These are phyloP conservation scores for Gastrodia elata DNA, from an alignment of 106 monocot genomes.

Conservation along the genomic window DNA sequence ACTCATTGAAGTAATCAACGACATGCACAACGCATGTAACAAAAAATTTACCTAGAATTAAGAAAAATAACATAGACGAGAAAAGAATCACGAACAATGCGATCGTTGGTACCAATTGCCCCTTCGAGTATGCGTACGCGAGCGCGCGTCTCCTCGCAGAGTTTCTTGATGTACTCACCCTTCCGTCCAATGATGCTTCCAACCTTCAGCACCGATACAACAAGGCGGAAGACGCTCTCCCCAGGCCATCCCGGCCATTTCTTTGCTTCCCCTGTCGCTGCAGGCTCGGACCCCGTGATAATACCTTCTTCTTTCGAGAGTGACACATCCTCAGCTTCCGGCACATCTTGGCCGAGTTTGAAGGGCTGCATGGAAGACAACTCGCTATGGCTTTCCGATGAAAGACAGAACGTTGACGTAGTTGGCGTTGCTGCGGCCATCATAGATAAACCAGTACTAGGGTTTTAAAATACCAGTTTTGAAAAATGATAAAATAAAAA, in stretches of 20 bases:
- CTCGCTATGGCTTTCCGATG: neutral
- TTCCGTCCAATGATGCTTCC: constrained; percentile 84
- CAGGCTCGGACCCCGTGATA: neutral
- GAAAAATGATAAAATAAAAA: no score
- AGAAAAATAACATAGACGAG: neutral
- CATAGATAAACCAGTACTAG: no score
- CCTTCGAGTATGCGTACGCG: constrained; percentile 69
- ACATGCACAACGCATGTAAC: neutral
- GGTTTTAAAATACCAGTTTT: no score
- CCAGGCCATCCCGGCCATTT: constrained; percentile 98
- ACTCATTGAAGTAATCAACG: neutral
- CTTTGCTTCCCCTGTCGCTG: constrained; percentile 17
- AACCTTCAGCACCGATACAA: constrained; percentile 68
- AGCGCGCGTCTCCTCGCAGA: constrained; percentile 82
- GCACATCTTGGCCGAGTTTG: neutral
- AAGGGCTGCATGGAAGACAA: neutral
- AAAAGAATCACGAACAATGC: constrained; percentile 45
- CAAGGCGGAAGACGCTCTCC: constrained; percentile 51
- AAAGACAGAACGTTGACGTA: no score
- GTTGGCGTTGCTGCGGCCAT: no score
- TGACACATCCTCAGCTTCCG: neutral
- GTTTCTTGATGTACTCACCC: constrained; percentile 75
- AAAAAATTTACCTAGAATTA: neutral
- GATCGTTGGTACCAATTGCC: constrained; percentile 46
- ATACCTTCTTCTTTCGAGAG: neutral